Evolutionary conservation across 495 filamentous ascomycete genomes (phyloP), one percentile per base, ranked within the genome.

Genomic region (Parmelia sp.): DNA sequence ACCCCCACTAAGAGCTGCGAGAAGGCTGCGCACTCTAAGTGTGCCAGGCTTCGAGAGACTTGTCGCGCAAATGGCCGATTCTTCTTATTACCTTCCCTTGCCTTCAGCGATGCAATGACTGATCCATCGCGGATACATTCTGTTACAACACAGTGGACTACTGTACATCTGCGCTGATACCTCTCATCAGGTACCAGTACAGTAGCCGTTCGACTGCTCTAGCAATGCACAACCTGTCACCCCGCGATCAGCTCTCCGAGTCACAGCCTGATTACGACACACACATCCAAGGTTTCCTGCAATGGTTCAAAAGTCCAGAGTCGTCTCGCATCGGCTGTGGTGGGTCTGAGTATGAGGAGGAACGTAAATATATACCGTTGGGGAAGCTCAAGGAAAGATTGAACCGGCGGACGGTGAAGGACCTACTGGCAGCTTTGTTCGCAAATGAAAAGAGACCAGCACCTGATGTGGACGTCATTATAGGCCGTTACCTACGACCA

Each of bases 401-500:
- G 21, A 25, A 37, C 56, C 0, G 9, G 15, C 2, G 5, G 4
- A 21, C 19, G 14, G 42, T 45, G 42, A 19, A 45, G 5, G 42
- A 21, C 21, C 42, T 45, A 21, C 42, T 45, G 42, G 14, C 3
- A 4, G 17, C 42, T 21, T 6, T 45, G 21, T 45, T 45, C 42
- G 19, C 5, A 2, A 45, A 23, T 6, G 42, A n/a, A 45, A 19
- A 21, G 21, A 45, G 42, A 21, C 6, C 4, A 23, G 42, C 19
- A 23, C 17, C 29, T 27, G 56, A 58, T 44, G 27, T 56, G 12
- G 29, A 57, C 7, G 27, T 39, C n/a, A 58, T 70, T 29, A n/a
- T 15, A 29, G 0, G 62, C 0, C 23, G 67, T 12, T 70, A 70
- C 47, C 33, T 66, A 15, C 61, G 65, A 33, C 23, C 53, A n/a